Evolutionary conservation across 2,329 filamentous ascomycete species (phyloP), one percentile per base, ranked within the genome.

Genomic region (Pseudodiploospora longispora): DNA sequence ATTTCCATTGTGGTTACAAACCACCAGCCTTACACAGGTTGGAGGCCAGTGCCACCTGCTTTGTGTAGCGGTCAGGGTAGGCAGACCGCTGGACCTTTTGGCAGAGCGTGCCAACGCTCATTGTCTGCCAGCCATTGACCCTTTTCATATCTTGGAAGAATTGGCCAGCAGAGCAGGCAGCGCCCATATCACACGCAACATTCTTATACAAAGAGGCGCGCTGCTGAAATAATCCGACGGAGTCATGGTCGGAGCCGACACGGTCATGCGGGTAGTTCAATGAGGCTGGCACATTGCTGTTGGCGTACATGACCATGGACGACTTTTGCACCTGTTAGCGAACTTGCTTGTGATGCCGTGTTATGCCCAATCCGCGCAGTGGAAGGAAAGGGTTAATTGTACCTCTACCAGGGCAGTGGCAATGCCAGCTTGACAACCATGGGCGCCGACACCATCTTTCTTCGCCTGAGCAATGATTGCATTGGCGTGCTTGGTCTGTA

Each of bases 141-240:
- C 8, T 8, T 44, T 50, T 50, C 52, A 55, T 54, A 27, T 44
- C 48, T 8, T 5, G 10, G 42, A 48, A 47, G 50, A 55, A 55
- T 38, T 50, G 50, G 33, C 48, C 42, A 19, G 52, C 49, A 9
- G 53, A 54, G 47, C 53, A 55, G 28, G 19, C 47, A 40, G 50
- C 47, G 28, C 42, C 43, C 53, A 55, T 55, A 48, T 48, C 39
- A 42, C 53, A 55, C 30, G 34, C 38, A 27, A 55, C 32, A 44
- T 55, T 43, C 42, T 47, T 51, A 46, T 54, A 55, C 41, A 47
- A 40, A 27, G 35, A 40, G 34, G 43, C 53, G 37, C 53, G 52
- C 48, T 55, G 53, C 49, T 55, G 53, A 44, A 55, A 54, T 41
- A 55, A 45, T 41, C 53, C 53, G 36, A 55, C 29, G 42, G 46